Base-by-base conservation (phyloP, 1,284 basidiomycete genomes). In the Fomes fomentarius region DNA sequence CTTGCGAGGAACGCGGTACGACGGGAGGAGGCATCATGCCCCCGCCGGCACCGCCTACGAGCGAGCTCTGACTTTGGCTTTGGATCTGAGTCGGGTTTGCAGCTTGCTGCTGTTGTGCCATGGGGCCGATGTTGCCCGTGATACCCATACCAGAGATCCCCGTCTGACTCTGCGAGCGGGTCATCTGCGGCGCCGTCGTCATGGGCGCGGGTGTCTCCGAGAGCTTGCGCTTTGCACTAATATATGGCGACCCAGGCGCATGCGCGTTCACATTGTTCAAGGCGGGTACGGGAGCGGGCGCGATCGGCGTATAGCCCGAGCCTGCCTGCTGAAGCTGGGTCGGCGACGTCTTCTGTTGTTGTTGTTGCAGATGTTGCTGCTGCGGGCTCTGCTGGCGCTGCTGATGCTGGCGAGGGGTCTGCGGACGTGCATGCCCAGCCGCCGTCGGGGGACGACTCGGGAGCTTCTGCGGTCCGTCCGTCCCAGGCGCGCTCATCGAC, bases 251-350 rank as follows among this genome's bases (percentile, higher is more conserved):
- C 9, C 63, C 62, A 0, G 61, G 65, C 14, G 50, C 50, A 24
- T 59, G 59, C 46, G 59, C 52, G 15, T 34, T 34, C 4, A 49
- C 37, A 15, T 26, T 21, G 5, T 6, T 37, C 3, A 12, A 22
- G 21, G 44, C 31, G 3, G 48, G 42, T 8, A 58, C 50, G 7
- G 68, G 68, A 0, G 68, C 65, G 4, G 65, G 65, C 17, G 68
- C 66, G 57, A 66, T 68, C 6, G 65, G 63, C 41, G 65, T 45
- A 45, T 63, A 68, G 1, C 64, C 44, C 15, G n/a, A 40, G 8
- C 49, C 58, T 7, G 61, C 48, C 35, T 52, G 50, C 47, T 56
- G 61, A n/a, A n/a, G n/a, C 30, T 59, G 57, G 0, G 59, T 61
- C 12, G 62, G 62, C n/a, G 59, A 60, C n/a, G 54, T 42, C 44